phyloP scores from a whole-genome alignment of 2,329 filamentous ascomycete species.

The Diaporthe vexans region DNA sequence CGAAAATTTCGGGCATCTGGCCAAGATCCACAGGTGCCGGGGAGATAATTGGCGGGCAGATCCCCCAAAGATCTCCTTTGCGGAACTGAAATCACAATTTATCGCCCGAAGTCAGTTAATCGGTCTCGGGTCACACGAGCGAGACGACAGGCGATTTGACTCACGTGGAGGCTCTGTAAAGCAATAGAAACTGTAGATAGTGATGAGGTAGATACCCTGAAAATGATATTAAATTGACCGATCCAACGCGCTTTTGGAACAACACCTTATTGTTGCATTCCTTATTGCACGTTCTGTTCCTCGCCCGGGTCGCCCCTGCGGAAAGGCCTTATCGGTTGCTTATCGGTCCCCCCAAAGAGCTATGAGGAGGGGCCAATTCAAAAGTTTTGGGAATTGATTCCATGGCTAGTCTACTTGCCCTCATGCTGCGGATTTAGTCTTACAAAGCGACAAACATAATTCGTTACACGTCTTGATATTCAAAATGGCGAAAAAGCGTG shows the following conservation, averaged over 20 bases:
- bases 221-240: constrained; percentile 19
- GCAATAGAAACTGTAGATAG: constrained; percentile 37
- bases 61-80: neutral
- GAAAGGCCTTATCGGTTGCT: constrained; percentile 33
- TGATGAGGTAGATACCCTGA: constrained; percentile 37
- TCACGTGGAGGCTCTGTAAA: constrained; percentile 6
- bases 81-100: neutral
- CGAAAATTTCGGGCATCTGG: neutral
- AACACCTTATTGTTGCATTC: neutral
- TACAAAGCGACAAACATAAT: neutral
- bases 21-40: neutral
- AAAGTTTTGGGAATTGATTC: constrained; percentile 35
- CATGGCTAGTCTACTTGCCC: neutral
- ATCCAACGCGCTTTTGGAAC: neutral
- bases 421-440: neutral
- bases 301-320: neutral
- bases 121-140: neutral
- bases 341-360: constrained; percentile 33
- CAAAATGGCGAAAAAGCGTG: constrained; percentile 54
- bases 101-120: neutral
- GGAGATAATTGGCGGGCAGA: neutral
- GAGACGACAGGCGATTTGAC: neutral
- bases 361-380: constrained; percentile 37
- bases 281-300: neutral
- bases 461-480: neutral